These are phyloP conservation scores for Dichotomopilus funicola DNA, from an alignment of 2,329 filamentous ascomycete species.

Conservation along the genomic window DNA sequence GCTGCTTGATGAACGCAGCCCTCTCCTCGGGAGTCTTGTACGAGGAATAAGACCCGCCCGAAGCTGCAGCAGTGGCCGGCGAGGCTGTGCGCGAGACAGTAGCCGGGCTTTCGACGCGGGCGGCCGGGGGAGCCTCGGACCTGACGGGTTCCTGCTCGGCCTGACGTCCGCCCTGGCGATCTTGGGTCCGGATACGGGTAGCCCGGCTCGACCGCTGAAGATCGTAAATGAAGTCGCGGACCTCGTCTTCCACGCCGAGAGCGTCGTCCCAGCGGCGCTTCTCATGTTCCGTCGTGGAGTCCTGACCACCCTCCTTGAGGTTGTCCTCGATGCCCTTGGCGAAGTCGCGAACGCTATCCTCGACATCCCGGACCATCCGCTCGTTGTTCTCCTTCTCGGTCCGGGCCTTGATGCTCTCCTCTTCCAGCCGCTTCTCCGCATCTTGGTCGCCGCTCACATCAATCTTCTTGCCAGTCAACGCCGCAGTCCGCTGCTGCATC, in stretches of 20 bases:
- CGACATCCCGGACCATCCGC: slow-evolving; percentile 91
- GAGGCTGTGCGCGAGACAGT: slow-evolving; percentile 50
- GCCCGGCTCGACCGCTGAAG: slow-evolving; percentile 80
- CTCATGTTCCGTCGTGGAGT: slow-evolving; percentile 79
- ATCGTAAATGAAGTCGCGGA: slow-evolving; percentile 97
- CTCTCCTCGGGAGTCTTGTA: slow-evolving; percentile 91
- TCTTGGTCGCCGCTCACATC: slow-evolving; percentile 67
- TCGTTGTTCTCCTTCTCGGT: slow-evolving; percentile 91
- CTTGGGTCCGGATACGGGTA: slow-evolving; percentile 58
- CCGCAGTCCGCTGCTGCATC: slow-evolving; percentile 97
- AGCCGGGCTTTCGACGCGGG: slow-evolving; percentile 45
- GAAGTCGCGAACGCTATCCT: slow-evolving; percentile 91
- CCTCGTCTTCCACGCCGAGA: slow-evolving; percentile 90
- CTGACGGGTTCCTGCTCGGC: slow-evolving; percentile 38
- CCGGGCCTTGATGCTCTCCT: slow-evolving; percentile 74
- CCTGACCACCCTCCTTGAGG: slow-evolving; percentile 73
- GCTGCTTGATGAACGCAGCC: slow-evolving; percentile 92
- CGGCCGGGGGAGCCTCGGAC: slow-evolving; percentile 37
- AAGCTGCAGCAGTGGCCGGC: slow-evolving; percentile 38
- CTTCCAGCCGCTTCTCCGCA: slow-evolving; percentile 78
- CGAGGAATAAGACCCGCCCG: slow-evolving; percentile 63
- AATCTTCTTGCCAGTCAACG: slow-evolving; percentile 77
- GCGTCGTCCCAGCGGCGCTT: slow-evolving; percentile 91
- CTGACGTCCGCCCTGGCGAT: slow-evolving; percentile 43
- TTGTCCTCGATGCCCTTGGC: slow-evolving; percentile 76